Conservation (phyloP, 78 protist genomes). For the Dictyostelium capitatum region DNA sequence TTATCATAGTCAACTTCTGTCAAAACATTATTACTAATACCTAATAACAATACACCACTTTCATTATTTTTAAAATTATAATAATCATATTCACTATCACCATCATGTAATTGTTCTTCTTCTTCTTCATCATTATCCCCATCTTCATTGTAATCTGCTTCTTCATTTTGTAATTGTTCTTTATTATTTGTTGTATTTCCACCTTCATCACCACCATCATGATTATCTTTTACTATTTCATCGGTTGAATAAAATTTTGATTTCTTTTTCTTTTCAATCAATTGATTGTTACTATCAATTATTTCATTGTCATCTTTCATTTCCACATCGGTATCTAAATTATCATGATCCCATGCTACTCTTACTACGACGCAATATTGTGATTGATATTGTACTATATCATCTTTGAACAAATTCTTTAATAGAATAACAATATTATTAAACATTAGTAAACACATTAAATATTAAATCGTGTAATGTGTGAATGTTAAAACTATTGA, state of each 20-base stretch:
- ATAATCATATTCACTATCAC: slow-evolving; percentile 1
- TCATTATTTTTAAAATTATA: slow-evolving; percentile 30
- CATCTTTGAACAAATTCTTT: slow-evolving; percentile 52
- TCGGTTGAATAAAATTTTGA: not conserved
- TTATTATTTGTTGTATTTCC: not conserved
- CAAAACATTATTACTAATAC: not conserved
- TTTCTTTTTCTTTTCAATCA: not conserved
- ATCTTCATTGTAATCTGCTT: not conserved
- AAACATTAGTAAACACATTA: too few relatives aligned
- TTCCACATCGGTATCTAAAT: slow-evolving; percentile 13
- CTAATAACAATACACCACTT: slow-evolving; percentile 37
- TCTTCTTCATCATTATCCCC: slow-evolving; percentile 11
- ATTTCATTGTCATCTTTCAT: too few relatives aligned
- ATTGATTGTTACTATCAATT: too few relatives aligned
- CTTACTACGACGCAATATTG: slow-evolving; percentile 47
- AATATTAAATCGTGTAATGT: too few relatives aligned
- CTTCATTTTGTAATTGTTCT: not conserved
- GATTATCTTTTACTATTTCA: not conserved
- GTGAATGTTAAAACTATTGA: too few relatives aligned
- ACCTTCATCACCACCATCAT: not conserved
- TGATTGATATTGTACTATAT: slow-evolving; percentile 24
- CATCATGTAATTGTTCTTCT: not conserved
- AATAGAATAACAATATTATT: too few relatives aligned
- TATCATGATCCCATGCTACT: slow-evolving; percentile 54
- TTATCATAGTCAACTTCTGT: slow-evolving; percentile 6